These are phyloP conservation scores for Suhomyces wounanorum DNA, from an alignment of 1,139 yeast species.

Conservation along the genomic window DNA sequence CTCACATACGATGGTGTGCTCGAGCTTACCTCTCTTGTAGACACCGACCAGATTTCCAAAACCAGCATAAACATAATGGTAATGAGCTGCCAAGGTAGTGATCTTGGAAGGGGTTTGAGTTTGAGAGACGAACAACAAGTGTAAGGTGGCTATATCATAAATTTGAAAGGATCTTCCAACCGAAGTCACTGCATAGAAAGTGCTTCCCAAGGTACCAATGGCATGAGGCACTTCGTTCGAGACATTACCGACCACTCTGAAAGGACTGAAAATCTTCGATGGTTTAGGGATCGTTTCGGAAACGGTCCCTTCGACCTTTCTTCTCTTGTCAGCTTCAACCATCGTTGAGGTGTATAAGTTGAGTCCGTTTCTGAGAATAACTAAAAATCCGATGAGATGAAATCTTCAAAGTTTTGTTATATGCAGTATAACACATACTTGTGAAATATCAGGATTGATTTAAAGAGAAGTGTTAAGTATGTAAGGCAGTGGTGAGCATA, in stretches of 20 bases:
- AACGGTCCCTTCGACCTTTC: conserved; percentile 23
- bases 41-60: conserved; percentile 73
- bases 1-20: conserved; percentile 50
- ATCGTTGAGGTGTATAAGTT: conserved; percentile 15
- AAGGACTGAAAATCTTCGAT: conserved; percentile 48
- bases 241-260: conserved; percentile 62
- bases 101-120: conserved; percentile 72
- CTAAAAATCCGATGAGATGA: conserved; percentile 10
- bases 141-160: conserved; percentile 87
- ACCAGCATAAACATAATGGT: conserved; percentile 82
- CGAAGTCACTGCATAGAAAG: conserved; percentile 84
- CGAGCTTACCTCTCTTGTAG: conserved; percentile 79
- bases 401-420: too few species aligned
- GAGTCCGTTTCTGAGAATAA: not conserved
- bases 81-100: conserved; percentile 73
- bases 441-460: too few species aligned
- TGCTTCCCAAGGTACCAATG: conserved; percentile 82
- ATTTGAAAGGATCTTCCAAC: conserved; percentile 92
- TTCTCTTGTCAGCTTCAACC: conserved; percentile 39
- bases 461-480: too few species aligned
- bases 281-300: conserved; percentile 11
- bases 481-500: too few species aligned
- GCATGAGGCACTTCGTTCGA: conserved; percentile 83
- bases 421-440: too few species aligned
- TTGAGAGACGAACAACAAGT: conserved; percentile 82